phyloP scores from a whole-genome alignment of 495 filamentous ascomycete genomes.

The Talaromyces ruber region DNA sequence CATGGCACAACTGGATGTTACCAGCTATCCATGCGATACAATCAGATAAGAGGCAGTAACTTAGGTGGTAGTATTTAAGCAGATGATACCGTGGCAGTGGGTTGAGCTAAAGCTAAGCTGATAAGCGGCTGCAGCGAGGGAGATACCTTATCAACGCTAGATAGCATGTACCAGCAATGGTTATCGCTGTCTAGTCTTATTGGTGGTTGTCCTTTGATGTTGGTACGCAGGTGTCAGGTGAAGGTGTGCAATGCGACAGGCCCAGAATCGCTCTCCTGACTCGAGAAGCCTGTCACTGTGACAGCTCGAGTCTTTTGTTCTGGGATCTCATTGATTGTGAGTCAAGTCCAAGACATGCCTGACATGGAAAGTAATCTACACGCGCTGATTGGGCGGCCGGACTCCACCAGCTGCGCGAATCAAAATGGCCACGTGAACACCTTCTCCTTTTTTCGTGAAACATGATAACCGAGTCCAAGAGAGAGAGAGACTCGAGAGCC shows the following conservation, averaged over 20 bases:
- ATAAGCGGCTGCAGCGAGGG: not conserved
- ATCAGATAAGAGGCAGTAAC: not conserved
- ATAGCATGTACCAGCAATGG: not conserved
- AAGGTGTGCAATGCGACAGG: too few relatives aligned
- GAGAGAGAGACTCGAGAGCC: not conserved
- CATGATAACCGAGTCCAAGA: not conserved
- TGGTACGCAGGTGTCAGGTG: too few relatives aligned
- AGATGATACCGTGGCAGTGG: not conserved
- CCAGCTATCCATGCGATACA: not conserved
- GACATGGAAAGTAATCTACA: not conserved
- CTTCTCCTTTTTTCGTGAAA: not conserved
- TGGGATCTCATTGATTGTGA: not conserved
- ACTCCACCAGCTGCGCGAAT: not conserved
- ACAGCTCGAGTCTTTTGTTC: not conserved
- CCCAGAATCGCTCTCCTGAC: too few relatives aligned
- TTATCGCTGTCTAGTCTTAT: not conserved
- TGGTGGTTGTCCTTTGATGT: not conserved
- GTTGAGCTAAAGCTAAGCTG: not conserved
- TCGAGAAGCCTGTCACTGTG: not conserved
- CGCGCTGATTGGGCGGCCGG: not conserved
- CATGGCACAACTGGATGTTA: not conserved
- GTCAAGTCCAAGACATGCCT: not conserved
- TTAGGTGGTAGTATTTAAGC: not conserved
- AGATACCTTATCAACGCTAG: not conserved
- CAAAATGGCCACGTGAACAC: not conserved